Percentiles rank a stretch among this genome's conserved stretches.
Evolutionary conservation across 768 basidiomycete genomes (phyloP).

Genomic region (Peribolospora kevripleyi): DNA sequence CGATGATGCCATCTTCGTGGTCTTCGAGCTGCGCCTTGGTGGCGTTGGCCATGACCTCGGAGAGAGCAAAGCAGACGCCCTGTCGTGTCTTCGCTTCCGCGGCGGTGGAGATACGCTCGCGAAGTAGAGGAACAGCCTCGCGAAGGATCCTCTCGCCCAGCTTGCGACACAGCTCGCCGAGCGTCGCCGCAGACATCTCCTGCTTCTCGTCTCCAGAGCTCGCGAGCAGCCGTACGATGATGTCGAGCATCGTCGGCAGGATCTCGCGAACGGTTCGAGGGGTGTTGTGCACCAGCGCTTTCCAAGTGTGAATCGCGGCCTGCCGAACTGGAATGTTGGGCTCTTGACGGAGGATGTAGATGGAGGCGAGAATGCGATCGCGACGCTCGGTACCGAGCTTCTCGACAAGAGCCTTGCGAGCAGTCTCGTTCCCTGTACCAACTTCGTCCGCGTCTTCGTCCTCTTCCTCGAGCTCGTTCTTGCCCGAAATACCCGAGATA

Average conservation of each 20-base stretch:
- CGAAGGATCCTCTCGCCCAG: conserved; percentile 75
- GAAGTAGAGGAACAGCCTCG: conserved; percentile 48
- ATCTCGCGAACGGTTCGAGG: conserved; percentile 81
- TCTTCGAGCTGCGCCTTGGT: conserved; percentile 62
- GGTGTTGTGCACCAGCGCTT: conserved; percentile 84
- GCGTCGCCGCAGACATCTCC: conserved; percentile 45
- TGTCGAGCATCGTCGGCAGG: conserved; percentile 51
- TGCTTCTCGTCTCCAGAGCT: conserved; percentile 61
- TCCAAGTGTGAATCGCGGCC: conserved; percentile 89
- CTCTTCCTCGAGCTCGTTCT: conserved; percentile 47
- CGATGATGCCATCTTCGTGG: conserved; percentile 57
- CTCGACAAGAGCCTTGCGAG: conserved; percentile 61
- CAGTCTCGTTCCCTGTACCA: conserved; percentile 37
- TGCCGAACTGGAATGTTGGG: conserved; percentile 68
- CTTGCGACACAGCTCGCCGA: conserved; percentile 73
- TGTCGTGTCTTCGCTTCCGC: conserved; percentile 32
- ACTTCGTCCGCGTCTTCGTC: conserved; percentile 29
- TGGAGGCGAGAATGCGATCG: conserved; percentile 66
- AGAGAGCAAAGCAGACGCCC: conserved; percentile 67
- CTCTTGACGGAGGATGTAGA: conserved; percentile 87
- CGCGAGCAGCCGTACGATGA: conserved; percentile 46
- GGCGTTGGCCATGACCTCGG: conserved; percentile 72
- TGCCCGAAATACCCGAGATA: conserved; percentile 81
- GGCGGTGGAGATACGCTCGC: conserved; percentile 15
- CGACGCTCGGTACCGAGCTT: conserved; percentile 68